A percentile compares a stretch with the other conserved stretches of the same genome.
Evolutionary conservation across 495 filamentous ascomycete genomes (phyloP).

Genomic region (Thozetella sp.): DNA sequence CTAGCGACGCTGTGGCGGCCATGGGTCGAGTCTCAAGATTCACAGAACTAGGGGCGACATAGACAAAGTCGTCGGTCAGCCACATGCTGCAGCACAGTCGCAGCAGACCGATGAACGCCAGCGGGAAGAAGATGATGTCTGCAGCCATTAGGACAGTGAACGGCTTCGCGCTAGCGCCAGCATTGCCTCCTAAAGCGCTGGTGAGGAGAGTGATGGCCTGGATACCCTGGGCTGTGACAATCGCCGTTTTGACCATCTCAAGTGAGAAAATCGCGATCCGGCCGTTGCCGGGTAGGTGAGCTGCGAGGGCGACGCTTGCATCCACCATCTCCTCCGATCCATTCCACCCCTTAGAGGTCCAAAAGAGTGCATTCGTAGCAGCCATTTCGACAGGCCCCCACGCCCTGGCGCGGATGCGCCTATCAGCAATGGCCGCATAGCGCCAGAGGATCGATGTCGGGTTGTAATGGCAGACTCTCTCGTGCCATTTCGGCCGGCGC

Average conservation of each 20-base stretch:
- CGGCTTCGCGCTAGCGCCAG: too few species aligned
- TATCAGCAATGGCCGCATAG: constrained; percentile 29
- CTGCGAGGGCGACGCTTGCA: constrained; percentile 9
- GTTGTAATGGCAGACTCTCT: constrained; percentile 25
- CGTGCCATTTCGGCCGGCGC: constrained; percentile 11
- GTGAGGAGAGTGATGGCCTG: constrained; percentile 4
- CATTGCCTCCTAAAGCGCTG: too few species aligned
- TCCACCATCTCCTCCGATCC: constrained; percentile 28
- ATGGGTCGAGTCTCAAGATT: too few species aligned
- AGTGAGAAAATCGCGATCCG: constrained; percentile 9
- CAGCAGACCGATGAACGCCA: constrained; percentile 11
- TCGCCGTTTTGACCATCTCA: constrained; percentile 14
- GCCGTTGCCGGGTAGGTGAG: constrained; percentile 10
- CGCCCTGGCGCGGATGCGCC: constrained; percentile 21
- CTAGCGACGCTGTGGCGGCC: too few species aligned
- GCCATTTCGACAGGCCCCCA: constrained; percentile 23
- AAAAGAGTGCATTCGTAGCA: constrained; percentile 29
- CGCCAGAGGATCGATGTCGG: constrained; percentile 35
- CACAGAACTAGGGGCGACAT: too few species aligned
- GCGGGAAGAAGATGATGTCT: constrained; percentile 6
- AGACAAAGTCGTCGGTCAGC: too few species aligned
- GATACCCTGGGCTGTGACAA: constrained; percentile 16
- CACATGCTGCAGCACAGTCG: too few species aligned
- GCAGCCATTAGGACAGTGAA: neutral
- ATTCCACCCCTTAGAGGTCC: constrained; percentile 29